Evolutionary conservation across 1,139 yeast genomes (phyloP).

Genomic region (Kurtzmaniella quercitrusa): DNA sequence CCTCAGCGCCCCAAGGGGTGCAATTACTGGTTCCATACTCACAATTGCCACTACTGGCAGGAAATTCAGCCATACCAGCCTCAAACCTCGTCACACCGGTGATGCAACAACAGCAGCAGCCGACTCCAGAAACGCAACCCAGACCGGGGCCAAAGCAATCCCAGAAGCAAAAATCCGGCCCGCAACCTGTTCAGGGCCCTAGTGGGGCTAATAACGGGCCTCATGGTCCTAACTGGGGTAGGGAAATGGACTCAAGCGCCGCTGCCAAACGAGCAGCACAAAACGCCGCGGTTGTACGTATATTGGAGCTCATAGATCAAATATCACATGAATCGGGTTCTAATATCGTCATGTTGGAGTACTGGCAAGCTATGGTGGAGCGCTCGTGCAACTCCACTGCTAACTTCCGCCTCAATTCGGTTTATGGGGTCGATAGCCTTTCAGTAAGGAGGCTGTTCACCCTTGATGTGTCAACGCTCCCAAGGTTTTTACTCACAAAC

Average conservation of each 20-base stretch:
- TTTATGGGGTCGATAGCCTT: slow-evolving; percentile 6
- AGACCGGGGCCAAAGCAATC: slow-evolving; percentile 11
- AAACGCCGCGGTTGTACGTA: slow-evolving; percentile 41
- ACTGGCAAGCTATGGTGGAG: slow-evolving; percentile 38
- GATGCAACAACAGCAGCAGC: slow-evolving; percentile 19
- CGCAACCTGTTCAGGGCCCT: neutral
- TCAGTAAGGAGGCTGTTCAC: slow-evolving; percentile 48
- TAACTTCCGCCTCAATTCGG: slow-evolving; percentile 23
- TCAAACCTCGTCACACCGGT: slow-evolving; percentile 10
- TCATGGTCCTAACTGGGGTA: neutral
- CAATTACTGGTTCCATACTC: neutral
- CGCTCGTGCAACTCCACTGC: slow-evolving; percentile 34
- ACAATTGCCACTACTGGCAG: neutral
- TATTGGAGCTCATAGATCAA: slow-evolving; percentile 36
- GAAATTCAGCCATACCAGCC: neutral
- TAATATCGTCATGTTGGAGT: slow-evolving; percentile 27
- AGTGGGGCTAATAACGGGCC: neutral
- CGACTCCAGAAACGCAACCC: slow-evolving; percentile 19
- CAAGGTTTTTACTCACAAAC: slow-evolving; percentile 56
- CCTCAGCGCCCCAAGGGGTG: slow-evolving; percentile 6
- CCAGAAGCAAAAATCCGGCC: neutral
- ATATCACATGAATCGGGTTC: slow-evolving; percentile 30
- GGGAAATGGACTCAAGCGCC: neutral
- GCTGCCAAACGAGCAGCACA: slow-evolving; percentile 34
- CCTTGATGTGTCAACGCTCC: slow-evolving; percentile 61